Evolutionary conservation across 768 basidiomycete genomes (phyloP).

Genomic region (Porpolomopsis calyptriformis): DNA sequence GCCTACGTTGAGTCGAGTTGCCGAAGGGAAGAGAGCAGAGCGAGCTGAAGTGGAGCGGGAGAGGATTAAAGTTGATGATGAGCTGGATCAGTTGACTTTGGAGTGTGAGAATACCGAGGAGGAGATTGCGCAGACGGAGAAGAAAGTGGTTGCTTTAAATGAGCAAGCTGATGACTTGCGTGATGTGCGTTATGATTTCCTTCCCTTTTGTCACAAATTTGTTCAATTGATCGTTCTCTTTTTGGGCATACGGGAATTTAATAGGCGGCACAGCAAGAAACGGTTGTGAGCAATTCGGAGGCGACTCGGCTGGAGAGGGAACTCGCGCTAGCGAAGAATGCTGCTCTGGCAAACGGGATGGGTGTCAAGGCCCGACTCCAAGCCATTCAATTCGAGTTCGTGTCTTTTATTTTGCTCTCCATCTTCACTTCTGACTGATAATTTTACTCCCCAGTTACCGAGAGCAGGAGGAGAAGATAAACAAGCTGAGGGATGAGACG

Average conservation of each 20-base stretch:
- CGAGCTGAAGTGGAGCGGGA: constrained; percentile 65
- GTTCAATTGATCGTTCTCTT: neutral
- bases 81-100: constrained; percentile 63
- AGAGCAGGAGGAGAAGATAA: constrained; percentile 69
- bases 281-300: constrained; percentile 53
- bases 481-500: constrained; percentile 67
- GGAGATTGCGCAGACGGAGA: constrained; percentile 63
- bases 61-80: constrained; percentile 70
- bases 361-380: constrained; percentile 73
- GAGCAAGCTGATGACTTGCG: constrained; percentile 75
- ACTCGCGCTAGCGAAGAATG: constrained; percentile 61
- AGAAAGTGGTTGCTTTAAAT: constrained; percentile 56
- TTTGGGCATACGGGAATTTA: no score
- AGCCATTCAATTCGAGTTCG: constrained; percentile 64
- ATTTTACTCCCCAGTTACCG: constrained; percentile 41
- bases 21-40: constrained; percentile 62
- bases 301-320: constrained; percentile 60
- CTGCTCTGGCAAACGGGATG: constrained; percentile 71
- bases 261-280: constrained; percentile 78
- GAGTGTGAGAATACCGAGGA: constrained; percentile 78
- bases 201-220: constrained; percentile 1
- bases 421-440: constrained; percentile 3
- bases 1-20: constrained; percentile 62
- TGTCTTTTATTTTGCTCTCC: constrained; percentile 15
- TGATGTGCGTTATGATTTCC: constrained; percentile 42